These are phyloP conservation scores for Wickerhamomyces sp. DNA, from an alignment of 1,139 yeast genomes.

Conservation along the genomic window DNA sequence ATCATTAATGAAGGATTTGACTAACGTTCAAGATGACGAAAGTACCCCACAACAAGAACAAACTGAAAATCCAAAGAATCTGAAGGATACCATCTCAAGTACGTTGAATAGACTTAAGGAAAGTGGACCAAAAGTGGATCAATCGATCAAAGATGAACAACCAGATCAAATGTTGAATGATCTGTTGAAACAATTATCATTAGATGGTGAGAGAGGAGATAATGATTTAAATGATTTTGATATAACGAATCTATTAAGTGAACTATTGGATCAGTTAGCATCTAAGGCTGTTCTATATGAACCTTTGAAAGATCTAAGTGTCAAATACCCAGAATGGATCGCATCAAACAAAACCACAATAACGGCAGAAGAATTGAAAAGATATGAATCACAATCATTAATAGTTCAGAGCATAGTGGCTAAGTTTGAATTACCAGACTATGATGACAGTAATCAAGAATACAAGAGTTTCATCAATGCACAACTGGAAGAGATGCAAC, in stretches of 20 bases:
- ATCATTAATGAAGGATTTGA: constrained; percentile 43
- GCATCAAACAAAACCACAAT: constrained; percentile 39
- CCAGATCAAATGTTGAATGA: constrained; percentile 59
- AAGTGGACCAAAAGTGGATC: constrained; percentile 64
- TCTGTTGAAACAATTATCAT: constrained; percentile 35
- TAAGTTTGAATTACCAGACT: constrained; percentile 52
- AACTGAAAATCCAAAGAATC: constrained; percentile 35
- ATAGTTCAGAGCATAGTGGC: constrained; percentile 49
- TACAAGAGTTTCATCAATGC: constrained; percentile 50
- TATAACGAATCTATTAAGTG: constrained; percentile 61
- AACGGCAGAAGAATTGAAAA: constrained; percentile 42
- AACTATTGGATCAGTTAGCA: constrained; percentile 78
- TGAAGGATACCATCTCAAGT: constrained; percentile 74
- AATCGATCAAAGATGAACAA: constrained; percentile 45
- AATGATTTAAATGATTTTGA: constrained; percentile 43
- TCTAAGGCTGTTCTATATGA: constrained; percentile 85
- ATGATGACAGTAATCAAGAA: constrained; percentile 44
- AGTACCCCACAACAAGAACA: too few species aligned
- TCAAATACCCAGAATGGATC: constrained; percentile 45
- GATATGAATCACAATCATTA: constrained; percentile 51
- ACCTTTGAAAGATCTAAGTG: constrained; percentile 77
- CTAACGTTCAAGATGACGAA: constrained; percentile 20
- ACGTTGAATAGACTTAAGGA: constrained; percentile 76
- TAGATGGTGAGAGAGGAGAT: constrained; percentile 30
- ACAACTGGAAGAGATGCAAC: constrained; percentile 67